Base-by-base conservation (phyloP, 164 flowering plant genomes). In the Vitis labrusca region DNA sequence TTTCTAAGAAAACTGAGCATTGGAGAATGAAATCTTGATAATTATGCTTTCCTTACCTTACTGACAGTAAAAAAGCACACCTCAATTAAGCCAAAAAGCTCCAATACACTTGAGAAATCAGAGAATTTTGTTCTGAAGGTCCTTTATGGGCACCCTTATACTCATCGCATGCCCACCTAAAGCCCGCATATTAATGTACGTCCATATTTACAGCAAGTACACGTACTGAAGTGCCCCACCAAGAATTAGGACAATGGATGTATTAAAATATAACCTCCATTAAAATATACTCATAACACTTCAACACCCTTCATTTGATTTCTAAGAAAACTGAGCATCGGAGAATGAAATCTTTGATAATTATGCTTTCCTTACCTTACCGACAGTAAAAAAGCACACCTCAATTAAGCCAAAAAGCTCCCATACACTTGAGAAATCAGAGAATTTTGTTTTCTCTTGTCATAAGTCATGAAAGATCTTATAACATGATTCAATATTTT, bases 131-230 rank as follows among this genome's bases (percentile, higher is more conserved):
- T 53, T 53, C 23, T 19, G 23, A 19, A 19, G 23, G 23, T 19
- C 23, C 23, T 19, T 19, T 19, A 19, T 77, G 88, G 80, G 79
- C 82, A 81, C 9, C 19, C 49, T 27, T 29, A 47, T 55, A 71
- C 78, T 82, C 68, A 68, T 17, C 2, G 15, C 23, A 66, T 72
- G 75, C 85, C 88, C 93, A 83, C 81, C 89, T 84, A 86, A 86
- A 82, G 72, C 82, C 85, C 52, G 74, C 86, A 69, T 48, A 64
- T 77, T 30, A n/a, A 17, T 84, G 32, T 87, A n/a, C 77, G 91
- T 85, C 91, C 91, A 85, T 80, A 83, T 89, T 89, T 87, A 86
- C 91, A 84, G 85, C 85, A 82, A 76, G 77, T 70, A 76, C 83
- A 75, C 87, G 76, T 59, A 69, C 77, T 72, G 0, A 77, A 78